These are phyloP conservation scores for Rosellinia necatrix DNA, from an alignment of 2,329 filamentous ascomycete species.

Conservation along the genomic window DNA sequence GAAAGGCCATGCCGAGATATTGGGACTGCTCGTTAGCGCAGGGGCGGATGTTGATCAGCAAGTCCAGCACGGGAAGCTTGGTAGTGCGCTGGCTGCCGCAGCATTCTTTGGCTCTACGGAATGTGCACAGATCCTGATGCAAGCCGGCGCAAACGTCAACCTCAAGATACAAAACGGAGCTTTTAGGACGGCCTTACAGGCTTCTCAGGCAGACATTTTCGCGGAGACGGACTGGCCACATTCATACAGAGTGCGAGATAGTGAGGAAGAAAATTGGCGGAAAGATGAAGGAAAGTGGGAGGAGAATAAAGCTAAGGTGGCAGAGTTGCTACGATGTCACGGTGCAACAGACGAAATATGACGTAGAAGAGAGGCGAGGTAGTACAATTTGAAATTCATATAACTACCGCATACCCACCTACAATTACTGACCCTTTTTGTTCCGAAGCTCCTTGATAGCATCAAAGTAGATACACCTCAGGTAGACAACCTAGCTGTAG, in stretches of 20 bases:
- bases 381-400: too few relatives aligned
- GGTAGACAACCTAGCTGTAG: too few relatives aligned
- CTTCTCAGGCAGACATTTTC: background rate
- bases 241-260: background rate
- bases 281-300: background rate
- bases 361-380: background rate
- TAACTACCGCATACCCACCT: too few relatives aligned
- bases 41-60: background rate
- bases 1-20: too few relatives aligned
- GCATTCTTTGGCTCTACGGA: background rate
- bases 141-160: slow-evolving; percentile 6
- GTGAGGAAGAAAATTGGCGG: background rate
- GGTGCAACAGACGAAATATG: background rate
- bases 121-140: background rate
- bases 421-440: too few relatives aligned
- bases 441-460: too few relatives aligned
- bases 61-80: background rate
- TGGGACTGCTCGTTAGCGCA: too few relatives aligned
- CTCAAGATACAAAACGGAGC: slow-evolving; percentile 1
- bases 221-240: too few relatives aligned
- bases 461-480: too few relatives aligned
- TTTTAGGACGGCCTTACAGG: background rate
- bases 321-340: background rate
- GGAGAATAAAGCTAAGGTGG: background rate
- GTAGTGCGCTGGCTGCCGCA: slow-evolving; percentile 3